These are phyloP conservation scores for Xerocomus nothofagi DNA, from an alignment of 1,284 basidiomycete genomes.

Conservation along the genomic window DNA sequence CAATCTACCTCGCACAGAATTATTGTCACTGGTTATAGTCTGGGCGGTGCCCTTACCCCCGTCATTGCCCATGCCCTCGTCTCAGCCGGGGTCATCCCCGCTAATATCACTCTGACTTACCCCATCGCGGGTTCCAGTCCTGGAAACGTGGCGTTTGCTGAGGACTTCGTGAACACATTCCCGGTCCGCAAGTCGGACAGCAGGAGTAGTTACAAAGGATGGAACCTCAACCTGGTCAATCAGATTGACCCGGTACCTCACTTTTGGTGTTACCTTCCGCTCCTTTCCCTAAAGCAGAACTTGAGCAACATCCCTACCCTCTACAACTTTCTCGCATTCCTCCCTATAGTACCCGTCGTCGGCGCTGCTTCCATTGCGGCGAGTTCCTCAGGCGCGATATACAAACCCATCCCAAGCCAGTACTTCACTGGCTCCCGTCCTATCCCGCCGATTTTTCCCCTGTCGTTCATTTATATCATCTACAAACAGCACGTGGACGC, in stretches of 20 bases:
- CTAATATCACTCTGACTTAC: constrained; percentile 3
- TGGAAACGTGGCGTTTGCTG: background rate
- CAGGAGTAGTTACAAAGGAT: constrained; percentile 4
- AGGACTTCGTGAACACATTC: constrained; percentile 5
- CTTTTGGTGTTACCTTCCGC: constrained; percentile 3
- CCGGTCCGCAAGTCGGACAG: background rate
- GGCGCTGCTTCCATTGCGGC: too few species aligned
- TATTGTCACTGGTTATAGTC: constrained; percentile 10
- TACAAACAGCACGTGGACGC: constrained; percentile 3
- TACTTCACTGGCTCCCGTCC: constrained; percentile 3
- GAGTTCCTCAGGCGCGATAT: too few species aligned
- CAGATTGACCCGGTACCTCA: constrained; percentile 9
- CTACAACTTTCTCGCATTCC: too few species aligned
- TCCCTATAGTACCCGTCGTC: too few species aligned
- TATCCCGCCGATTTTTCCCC: too few species aligned
- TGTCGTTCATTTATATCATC: too few species aligned
- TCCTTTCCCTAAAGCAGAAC: constrained; percentile 7
- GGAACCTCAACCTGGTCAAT: constrained; percentile 20
- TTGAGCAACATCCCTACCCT: constrained; percentile 8
- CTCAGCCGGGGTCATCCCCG: background rate
- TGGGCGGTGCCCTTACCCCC: constrained; percentile 12
- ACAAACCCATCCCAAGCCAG: too few species aligned
- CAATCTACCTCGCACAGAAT: background rate
- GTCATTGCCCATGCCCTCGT: constrained; percentile 13
- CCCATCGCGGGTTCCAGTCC: constrained; percentile 4